Conservation (phyloP, 2,329 filamentous ascomycete genomes). For the Magnaporthiopsis incrustans region DNA sequence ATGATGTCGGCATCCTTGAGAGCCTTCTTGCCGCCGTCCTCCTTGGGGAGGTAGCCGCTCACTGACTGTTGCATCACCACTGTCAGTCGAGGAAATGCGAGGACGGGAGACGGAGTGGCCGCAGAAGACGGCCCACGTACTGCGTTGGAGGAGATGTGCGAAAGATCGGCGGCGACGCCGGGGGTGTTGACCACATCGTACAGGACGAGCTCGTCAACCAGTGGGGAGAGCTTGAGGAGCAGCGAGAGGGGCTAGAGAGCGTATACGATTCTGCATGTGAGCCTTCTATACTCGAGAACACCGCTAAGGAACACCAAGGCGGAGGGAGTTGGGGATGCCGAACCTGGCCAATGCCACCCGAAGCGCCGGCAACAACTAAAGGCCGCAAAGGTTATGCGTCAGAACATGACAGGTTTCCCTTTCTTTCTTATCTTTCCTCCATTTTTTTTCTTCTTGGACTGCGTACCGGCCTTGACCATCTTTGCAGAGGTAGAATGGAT, state of each 20-base stretch:
- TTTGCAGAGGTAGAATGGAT: slow-evolving; percentile 15
- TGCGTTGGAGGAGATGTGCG: slow-evolving; percentile 89
- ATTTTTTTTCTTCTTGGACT: not conserved
- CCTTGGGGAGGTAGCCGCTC: slow-evolving; percentile 77
- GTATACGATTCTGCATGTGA: not conserved
- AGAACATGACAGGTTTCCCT: not conserved
- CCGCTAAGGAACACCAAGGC: not conserved
- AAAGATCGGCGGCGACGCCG: slow-evolving; percentile 91
- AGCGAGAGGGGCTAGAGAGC: slow-evolving; percentile 76
- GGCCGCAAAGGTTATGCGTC: slow-evolving; percentile 11
- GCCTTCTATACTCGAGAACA: not conserved
- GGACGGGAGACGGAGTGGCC: not conserved
- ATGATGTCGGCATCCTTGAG: slow-evolving; percentile 93
- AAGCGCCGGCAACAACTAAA: slow-evolving; percentile 80
- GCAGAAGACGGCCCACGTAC: slow-evolving; percentile 33
- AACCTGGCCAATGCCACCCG: slow-evolving; percentile 98
- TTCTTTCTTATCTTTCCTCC: too few relatives aligned
- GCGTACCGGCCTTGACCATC: slow-evolving; percentile 31
- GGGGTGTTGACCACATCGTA: slow-evolving; percentile 99
- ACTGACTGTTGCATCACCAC: slow-evolving; percentile 52
- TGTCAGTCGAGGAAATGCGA: not conserved
- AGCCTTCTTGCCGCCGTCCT: slow-evolving; percentile 77
- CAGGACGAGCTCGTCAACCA: slow-evolving; percentile 85
- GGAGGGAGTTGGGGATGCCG: slow-evolving; percentile 17
- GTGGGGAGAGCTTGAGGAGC: slow-evolving; percentile 82